These are phyloP conservation scores for grape (Vitis vinifera) DNA, from an alignment of 164 flowering plant genomes.

Conservation along the genomic window DNA sequence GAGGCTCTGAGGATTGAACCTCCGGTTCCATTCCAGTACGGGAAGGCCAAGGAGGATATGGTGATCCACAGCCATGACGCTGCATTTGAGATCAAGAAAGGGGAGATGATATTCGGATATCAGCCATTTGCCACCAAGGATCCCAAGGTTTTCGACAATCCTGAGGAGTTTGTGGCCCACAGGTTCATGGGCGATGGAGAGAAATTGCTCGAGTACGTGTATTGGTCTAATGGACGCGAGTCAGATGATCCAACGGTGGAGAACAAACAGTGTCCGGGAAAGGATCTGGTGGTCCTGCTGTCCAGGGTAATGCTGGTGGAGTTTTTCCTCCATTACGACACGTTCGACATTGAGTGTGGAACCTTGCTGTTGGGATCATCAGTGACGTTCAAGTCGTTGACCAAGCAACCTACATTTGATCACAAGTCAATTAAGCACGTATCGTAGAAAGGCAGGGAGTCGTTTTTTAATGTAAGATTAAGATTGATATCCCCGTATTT, in stretches of 20 bases:
- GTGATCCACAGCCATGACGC: constrained; percentile 36
- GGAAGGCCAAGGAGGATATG: constrained; percentile 33
- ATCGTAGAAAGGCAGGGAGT: too few relatives aligned
- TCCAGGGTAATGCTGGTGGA: constrained; percentile 32
- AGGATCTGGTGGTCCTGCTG: constrained; percentile 36
- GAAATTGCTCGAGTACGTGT: constrained; percentile 38
- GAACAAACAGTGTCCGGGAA: constrained; percentile 41
- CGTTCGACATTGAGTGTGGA: constrained; percentile 21
- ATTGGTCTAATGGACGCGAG: constrained; percentile 50
- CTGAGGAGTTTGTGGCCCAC: constrained; percentile 27
- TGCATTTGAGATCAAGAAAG: constrained; percentile 30
- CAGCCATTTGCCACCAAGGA: constrained; percentile 47
- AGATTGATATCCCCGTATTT: too few relatives aligned
- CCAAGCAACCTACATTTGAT: constrained; percentile 2
- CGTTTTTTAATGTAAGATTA: too few relatives aligned
- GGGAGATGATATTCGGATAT: constrained; percentile 40
- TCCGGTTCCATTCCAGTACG: constrained; percentile 42
- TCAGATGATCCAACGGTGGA: constrained; percentile 26
- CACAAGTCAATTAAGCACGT: too few relatives aligned
- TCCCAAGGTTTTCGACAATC: constrained; percentile 29
- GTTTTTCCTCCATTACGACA: constrained; percentile 41
- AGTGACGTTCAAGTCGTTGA: constrained; percentile 11
- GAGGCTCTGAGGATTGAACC: constrained; percentile 37
- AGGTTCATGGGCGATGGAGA: constrained; percentile 37
- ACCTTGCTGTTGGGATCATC: background rate